Percentiles rank a stretch among this genome's conserved stretches.
Conservation (phyloP, 2,329 filamentous ascomycete species). For the Diplodia intermedia region DNA sequence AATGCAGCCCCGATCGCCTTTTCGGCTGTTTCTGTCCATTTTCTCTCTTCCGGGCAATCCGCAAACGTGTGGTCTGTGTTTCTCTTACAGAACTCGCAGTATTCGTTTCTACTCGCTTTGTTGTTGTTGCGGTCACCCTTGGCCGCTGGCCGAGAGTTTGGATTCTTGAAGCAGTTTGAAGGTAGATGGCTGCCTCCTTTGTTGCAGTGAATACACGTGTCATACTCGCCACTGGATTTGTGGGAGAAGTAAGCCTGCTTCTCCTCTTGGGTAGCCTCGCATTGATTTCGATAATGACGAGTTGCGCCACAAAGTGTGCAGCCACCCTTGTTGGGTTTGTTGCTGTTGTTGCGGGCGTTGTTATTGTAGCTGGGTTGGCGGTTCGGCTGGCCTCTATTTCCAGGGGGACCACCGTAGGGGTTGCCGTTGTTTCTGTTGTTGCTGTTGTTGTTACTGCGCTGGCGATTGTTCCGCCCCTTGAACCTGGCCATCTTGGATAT, state of each 20-base stretch:
- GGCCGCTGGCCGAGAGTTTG: not conserved
- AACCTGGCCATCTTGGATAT: not conserved
- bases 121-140: not conserved
- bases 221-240: not conserved
- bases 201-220: not conserved
- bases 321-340: not conserved
- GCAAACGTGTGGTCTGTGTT: not conserved
- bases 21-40: not conserved
- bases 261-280: not conserved
- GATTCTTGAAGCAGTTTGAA: not conserved
- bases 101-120: not conserved
- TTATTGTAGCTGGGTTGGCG: not conserved
- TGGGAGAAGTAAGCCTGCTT: not conserved
- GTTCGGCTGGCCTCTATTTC: too few species aligned
- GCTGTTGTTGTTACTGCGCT: not conserved
- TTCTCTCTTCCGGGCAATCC: not conserved
- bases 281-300: not conserved
- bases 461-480: not conserved
- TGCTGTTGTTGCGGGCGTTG: not conserved
- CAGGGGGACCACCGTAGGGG: too few species aligned
- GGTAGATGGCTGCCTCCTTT: constrained; percentile 2
- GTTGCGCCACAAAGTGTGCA: constrained; percentile 5
- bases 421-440: not conserved
- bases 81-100: not conserved
- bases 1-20: not conserved